These are phyloP conservation scores for Emergomyces pasteurianus DNA, from an alignment of 2,329 filamentous ascomycete genomes.

Conservation along the genomic window DNA sequence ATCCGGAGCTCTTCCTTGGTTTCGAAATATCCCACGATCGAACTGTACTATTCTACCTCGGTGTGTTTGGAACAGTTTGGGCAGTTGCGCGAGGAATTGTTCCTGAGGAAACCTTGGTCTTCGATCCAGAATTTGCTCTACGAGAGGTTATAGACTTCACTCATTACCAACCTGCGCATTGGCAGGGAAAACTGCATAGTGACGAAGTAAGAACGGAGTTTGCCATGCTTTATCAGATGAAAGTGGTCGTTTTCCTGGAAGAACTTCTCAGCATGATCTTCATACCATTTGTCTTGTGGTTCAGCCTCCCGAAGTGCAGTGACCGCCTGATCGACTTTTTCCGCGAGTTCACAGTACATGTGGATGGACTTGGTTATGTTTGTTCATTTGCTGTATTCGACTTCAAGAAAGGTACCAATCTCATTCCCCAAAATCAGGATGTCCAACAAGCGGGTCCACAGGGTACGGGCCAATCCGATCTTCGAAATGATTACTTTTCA, in stretches of 20 bases:
- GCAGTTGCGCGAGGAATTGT: constrained; percentile 70
- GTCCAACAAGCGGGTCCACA: constrained; percentile 22
- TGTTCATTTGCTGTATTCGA: constrained; percentile 97
- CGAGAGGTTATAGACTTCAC: constrained; percentile 85
- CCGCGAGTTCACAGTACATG: constrained; percentile 91
- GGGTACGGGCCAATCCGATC: constrained; percentile 40
- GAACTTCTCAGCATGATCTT: constrained; percentile 87
- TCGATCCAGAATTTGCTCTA: constrained; percentile 83
- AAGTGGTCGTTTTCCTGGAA: constrained; percentile 81
- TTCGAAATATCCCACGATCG: constrained; percentile 86
- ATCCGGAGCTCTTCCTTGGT: constrained; percentile 77
- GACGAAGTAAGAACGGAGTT: constrained; percentile 90
- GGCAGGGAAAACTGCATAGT: constrained; percentile 81
- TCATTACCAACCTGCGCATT: constrained; percentile 80
- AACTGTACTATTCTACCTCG: constrained; percentile 83
- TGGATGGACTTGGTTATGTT: constrained; percentile 89
- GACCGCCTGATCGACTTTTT: constrained; percentile 97
- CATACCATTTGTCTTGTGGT: constrained; percentile 78
- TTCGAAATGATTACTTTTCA: constrained; percentile 84
- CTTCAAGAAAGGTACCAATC: constrained; percentile 69
- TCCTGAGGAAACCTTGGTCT: constrained; percentile 77
- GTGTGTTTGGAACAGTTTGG: constrained; percentile 71
- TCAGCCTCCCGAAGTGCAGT: constrained; percentile 74
- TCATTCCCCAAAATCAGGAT: constrained; percentile 28
- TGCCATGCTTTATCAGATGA: constrained; percentile 78